phyloP scores from a whole-genome alignment of 1,284 basidiomycete species.

The Moniliophthora roreri region DNA sequence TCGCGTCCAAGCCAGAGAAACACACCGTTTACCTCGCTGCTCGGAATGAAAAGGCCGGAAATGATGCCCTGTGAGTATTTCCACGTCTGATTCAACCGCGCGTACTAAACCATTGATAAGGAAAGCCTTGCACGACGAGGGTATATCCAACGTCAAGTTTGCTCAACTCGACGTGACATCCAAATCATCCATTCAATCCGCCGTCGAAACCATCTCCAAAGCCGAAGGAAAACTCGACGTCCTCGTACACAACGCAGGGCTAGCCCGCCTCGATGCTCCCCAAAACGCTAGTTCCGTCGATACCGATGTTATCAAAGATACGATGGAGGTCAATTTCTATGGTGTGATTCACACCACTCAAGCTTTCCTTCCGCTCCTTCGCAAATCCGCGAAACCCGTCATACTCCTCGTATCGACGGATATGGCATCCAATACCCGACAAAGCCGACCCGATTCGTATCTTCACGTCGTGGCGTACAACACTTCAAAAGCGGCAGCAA shows the following conservation, averaged over 20 bases:
- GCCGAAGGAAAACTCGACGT: slow-evolving; percentile 44
- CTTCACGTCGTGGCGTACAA: slow-evolving; percentile 17
- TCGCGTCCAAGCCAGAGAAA: slow-evolving; percentile 18
- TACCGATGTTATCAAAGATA: slow-evolving; percentile 30
- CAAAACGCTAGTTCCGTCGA: slow-evolving; percentile 34
- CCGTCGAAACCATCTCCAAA: slow-evolving; percentile 35
- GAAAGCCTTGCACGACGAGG: slow-evolving; percentile 25
- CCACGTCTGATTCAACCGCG: background rate
- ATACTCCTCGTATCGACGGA: slow-evolving; percentile 35
- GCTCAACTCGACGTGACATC: slow-evolving; percentile 36
- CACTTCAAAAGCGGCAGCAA: slow-evolving; percentile 18
- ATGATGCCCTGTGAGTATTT: slow-evolving; percentile 14
- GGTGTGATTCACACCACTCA: slow-evolving; percentile 37
- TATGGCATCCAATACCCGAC: slow-evolving; percentile 58
- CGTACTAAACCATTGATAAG: slow-evolving; percentile 12
- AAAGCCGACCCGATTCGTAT: slow-evolving; percentile 11
- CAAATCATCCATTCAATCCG: slow-evolving; percentile 30
- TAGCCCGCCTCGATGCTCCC: slow-evolving; percentile 29
- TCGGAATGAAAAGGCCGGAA: slow-evolving; percentile 18
- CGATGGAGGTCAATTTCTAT: slow-evolving; percentile 38
- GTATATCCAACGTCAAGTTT: slow-evolving; percentile 28
- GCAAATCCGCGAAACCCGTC: slow-evolving; percentile 13
- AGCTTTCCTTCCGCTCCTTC: slow-evolving; percentile 35
- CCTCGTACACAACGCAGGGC: slow-evolving; percentile 49
- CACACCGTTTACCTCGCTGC: slow-evolving; percentile 21